Evolutionary conservation across 192 early-diverging fungal species (phyloP).

Genomic region (Lunasporangiospora selenospora): DNA sequence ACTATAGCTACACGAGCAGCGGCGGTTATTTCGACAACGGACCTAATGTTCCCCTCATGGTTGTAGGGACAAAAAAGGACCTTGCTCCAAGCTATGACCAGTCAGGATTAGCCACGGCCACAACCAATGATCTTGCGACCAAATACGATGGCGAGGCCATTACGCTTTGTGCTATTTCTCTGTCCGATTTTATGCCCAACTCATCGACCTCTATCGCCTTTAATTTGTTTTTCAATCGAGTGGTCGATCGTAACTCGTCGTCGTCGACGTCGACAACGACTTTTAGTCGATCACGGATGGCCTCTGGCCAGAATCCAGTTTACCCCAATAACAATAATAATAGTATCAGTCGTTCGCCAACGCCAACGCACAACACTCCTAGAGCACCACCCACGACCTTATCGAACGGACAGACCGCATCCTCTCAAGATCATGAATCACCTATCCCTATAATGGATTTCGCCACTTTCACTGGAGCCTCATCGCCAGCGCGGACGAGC

Average conservation of each 20-base stretch:
- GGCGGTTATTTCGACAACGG: neutral
- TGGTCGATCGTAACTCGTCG: constrained; percentile 19
- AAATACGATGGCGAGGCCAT: constrained; percentile 41
- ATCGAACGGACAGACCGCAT: neutral
- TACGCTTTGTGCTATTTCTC: constrained; percentile 21
- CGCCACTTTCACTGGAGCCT: constrained; percentile 27
- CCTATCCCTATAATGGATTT: constrained; percentile 41
- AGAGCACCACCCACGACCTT: neutral
- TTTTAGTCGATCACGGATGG: neutral
- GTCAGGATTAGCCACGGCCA: neutral
- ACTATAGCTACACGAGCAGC: neutral
- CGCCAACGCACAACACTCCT: constrained; percentile 7
- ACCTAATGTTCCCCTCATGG: constrained; percentile 19
- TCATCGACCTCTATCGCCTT: constrained; percentile 32
- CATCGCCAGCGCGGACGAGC: constrained; percentile 5
- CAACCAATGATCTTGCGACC: constrained; percentile 3
- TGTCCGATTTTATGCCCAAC: constrained; percentile 35
- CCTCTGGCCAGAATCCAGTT: too few species aligned
- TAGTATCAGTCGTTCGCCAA: constrained; percentile 9
- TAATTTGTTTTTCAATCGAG: constrained; percentile 35
- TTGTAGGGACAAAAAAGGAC: constrained; percentile 36
- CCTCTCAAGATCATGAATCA: neutral
- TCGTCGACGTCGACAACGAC: neutral
- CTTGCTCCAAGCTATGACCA: constrained; percentile 1
- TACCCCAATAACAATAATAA: too few species aligned